Conservation (phyloP, 2,329 filamentous ascomycete genomes). For the Neonectria faginata region DNA sequence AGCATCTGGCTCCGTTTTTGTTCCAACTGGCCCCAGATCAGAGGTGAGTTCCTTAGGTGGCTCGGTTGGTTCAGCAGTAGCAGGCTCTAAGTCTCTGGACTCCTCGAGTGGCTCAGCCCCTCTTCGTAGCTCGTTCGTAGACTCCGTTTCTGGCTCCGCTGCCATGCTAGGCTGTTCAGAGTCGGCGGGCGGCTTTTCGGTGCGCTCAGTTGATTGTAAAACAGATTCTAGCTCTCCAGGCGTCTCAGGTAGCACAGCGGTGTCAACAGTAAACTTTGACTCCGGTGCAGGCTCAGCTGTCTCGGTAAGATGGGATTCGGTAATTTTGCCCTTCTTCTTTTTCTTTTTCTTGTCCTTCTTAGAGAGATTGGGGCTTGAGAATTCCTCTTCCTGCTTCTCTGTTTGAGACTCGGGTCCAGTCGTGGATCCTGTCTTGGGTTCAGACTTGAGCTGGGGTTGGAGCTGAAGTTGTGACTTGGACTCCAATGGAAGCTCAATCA, state of each 20-base stretch:
- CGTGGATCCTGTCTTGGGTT: background rate
- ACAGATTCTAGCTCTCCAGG: background rate
- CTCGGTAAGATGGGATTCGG: slow-evolving; percentile 3
- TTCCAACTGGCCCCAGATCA: background rate
- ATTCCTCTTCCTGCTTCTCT: slow-evolving; percentile 29
- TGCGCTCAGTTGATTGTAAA: background rate
- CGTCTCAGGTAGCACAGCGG: background rate
- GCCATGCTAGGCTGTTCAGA: background rate
- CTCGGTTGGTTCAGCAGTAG: background rate
- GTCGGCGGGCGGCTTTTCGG: background rate
- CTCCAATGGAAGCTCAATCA: background rate
- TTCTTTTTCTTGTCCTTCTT: slow-evolving; percentile 42
- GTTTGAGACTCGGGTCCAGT: background rate
- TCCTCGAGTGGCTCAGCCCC: background rate
- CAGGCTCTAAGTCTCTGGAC: background rate
- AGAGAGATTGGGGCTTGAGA: slow-evolving; percentile 17
- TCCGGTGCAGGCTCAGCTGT: background rate
- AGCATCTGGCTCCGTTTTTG: background rate
- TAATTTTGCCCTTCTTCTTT: slow-evolving; percentile 35
- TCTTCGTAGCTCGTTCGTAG: background rate
- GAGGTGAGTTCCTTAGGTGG: background rate
- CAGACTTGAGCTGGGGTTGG: background rate
- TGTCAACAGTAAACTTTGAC: background rate
- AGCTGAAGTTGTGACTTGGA: background rate
- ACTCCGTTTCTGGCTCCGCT: background rate